Evolutionary conservation across 441 rosid species (phyloP), one percentile per base, ranked within the genome.

Genomic region (Hypseocharis bilobata): DNA sequence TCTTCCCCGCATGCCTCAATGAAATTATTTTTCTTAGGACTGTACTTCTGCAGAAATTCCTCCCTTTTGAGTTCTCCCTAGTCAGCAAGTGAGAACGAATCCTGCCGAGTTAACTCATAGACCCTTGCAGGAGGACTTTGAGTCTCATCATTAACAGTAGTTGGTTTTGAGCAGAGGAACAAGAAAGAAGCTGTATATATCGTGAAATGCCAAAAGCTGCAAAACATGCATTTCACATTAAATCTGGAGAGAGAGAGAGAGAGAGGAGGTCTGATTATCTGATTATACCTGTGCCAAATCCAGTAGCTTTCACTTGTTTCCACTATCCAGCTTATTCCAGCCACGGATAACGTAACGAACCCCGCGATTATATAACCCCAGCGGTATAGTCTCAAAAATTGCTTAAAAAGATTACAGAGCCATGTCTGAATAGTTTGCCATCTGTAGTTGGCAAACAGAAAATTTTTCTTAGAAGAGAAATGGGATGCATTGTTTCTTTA

Each of bases 201-300:
- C 20, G 87, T 74, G 62, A 87, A 63, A 70, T 93, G 97, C 99
- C 97, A 93, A 34, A 87, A 54, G 52, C 99, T 91, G 89, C 90
- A 85, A 61, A 67, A 36, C 45, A n/a, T n/a, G n/a, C n/a, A 74
- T 62, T 70, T 65, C 47, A 44, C 3, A 34, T 44, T 65, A 49
- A 63, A 69, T 2, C 49, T 70, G 60, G 19, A 26, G 45, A 30
- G 30, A 13, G 28, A 60, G 62, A 66, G 42, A 47, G 66, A 26
- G 54, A 65, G 58, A 30, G 63, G 28, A 22, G 36, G 60, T 30
- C 62, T 29, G 23, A 27, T 1, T n/a, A 47, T 45, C 28, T 65
- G 29, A 28, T 32, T 42, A 51, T 67, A 87, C 99, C 97, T 93
- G 85, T 93, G 99, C 97, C 97, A 91, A 76, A 93, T 87, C 99